Evolutionary conservation across 2,329 filamentous ascomycete genomes (phyloP), one percentile per base, ranked within the genome.

Genomic region (Colletotrichum viniferum): DNA sequence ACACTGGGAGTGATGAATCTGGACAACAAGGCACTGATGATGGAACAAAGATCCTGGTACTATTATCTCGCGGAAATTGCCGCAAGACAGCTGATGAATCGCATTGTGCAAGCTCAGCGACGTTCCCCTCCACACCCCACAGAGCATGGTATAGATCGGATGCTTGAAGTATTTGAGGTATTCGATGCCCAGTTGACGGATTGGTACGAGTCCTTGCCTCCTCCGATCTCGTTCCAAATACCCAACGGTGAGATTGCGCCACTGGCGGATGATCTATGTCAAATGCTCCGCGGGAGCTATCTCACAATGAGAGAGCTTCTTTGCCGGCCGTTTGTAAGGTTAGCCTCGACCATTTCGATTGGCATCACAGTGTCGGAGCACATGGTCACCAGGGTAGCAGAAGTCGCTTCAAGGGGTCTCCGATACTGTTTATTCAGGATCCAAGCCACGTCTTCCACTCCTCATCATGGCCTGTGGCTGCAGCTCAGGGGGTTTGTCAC

Each of bases 21-120:
- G 7, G 73, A 73, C 21, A 76, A 64, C 58, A 76, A 76, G 28
- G 6, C 18, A 10, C 69, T 73, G n/a, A 43, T 73, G 48, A 62
- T 43, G 72, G 76, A 77, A 7, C 69, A 77, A 21, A 32, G 76
- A 26, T 77, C 38, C 28, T 77, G 76, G 76, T 76, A 77, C 16
- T 77, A 77, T 48, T 77, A 76, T 16, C 43, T 77, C 4, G 76
- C 76, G 52, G 76, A 77, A 43, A 70, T 77, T 14, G 65, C 76
- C 6, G 73, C 76, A 4, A 43, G 69, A 9, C 73, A 68, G 5
- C 76, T 77, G 28, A 56, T 65, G n/a, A 73, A 61, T 24, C 76
- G 69, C 34, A 72, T 77, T 18, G 66, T 43, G 13, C 65, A 69
- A 3, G 62, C 73, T 2, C 69, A 76, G 24, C 62, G 63, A 3